These are phyloP conservation scores for Mycosarcoma maydis DNA, from an alignment of 1,284 basidiomycete species.

Conservation along the genomic window DNA sequence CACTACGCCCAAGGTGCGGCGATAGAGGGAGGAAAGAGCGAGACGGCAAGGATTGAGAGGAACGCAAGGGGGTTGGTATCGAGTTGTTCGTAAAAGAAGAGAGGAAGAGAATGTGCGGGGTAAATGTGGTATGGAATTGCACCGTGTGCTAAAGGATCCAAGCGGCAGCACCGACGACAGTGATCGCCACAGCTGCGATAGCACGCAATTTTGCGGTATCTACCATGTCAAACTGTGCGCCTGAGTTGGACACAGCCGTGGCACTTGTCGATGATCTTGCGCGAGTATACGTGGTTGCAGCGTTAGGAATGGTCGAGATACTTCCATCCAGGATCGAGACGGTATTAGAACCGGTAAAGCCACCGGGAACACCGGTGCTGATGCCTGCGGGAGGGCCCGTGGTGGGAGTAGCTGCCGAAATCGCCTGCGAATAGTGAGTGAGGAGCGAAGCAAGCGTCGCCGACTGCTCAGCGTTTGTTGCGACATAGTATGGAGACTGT, in stretches of 20 bases:
- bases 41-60: no score
- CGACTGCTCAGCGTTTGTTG: constrained; percentile 32
- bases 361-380: constrained; percentile 28
- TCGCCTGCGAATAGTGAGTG: constrained; percentile 44
- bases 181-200: not conserved
- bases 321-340: constrained; percentile 27
- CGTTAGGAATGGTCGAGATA: constrained; percentile 38
- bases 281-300: constrained; percentile 39
- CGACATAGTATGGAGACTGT: constrained; percentile 25
- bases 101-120: no score
- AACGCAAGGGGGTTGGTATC: no score
- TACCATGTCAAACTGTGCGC: not conserved
- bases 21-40: no score
- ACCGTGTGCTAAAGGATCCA: constrained; percentile 24
- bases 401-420: constrained; percentile 31
- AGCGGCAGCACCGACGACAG: constrained; percentile 11
- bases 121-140: no score
- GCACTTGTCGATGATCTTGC: constrained; percentile 2
- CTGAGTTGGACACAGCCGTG: not conserved
- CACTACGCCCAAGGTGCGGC: no score
- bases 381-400: constrained; percentile 34
- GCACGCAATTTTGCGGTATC: not conserved
- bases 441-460: constrained; percentile 23
- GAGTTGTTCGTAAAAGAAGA: no score
- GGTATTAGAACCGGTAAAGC: constrained; percentile 28